Conservation (phyloP, 495 filamentous ascomycete genomes). For the Lentithecium fluviatile region DNA sequence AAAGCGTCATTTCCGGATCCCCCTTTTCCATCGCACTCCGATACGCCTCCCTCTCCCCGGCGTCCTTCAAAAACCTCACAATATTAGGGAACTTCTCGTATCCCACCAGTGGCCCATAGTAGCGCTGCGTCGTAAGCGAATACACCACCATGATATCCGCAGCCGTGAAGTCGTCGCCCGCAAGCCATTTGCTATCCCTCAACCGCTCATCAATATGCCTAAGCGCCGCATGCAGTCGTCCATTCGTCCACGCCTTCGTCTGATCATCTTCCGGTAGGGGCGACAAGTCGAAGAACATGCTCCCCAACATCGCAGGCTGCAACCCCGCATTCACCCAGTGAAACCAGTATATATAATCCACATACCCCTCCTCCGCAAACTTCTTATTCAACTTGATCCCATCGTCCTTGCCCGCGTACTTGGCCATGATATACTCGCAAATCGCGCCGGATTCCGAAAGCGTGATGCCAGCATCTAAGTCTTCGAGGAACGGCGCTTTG, state of each 20-base stretch:
- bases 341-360: constrained; percentile 59
- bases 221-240: constrained; percentile 38
- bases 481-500: constrained; percentile 55
- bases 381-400: constrained; percentile 44
- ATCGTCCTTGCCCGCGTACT: constrained; percentile 45
- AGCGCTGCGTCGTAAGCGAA: constrained; percentile 55
- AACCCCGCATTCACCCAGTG: constrained; percentile 57
- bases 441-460: constrained; percentile 56
- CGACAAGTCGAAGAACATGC: constrained; percentile 21
- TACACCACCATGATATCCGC: constrained; percentile 61
- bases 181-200: constrained; percentile 50
- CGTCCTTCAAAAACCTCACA: constrained; percentile 49
- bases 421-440: constrained; percentile 55
- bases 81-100: constrained; percentile 47
- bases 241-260: neutral
- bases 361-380: constrained; percentile 44
- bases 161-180: constrained; percentile 54
- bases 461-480: constrained; percentile 44
- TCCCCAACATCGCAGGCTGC: constrained; percentile 40
- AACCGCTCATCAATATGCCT: constrained; percentile 49
- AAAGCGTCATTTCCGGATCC: constrained; percentile 39
- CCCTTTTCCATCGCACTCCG: constrained; percentile 45
- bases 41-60: constrained; percentile 47
- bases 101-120: constrained; percentile 44
- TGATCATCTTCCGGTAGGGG: constrained; percentile 1